phyloP scores from a whole-genome alignment of 495 filamentous ascomycete species.

The Patellaria atrata region DNA sequence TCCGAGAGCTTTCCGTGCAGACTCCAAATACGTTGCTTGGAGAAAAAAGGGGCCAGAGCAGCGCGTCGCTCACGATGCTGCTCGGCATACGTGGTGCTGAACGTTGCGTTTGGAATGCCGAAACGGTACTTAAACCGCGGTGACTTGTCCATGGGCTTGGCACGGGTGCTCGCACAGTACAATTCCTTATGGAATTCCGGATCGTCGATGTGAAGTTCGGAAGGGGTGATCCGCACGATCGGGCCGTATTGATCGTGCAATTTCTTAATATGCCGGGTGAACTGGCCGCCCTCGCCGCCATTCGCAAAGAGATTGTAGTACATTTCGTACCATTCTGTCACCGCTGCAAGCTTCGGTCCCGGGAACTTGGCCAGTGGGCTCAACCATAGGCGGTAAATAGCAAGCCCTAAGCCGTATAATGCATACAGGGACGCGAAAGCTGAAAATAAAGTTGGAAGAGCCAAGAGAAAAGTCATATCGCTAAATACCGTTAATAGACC shows the following conservation, averaged over 20 bases:
- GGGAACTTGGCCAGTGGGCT: conserved; percentile 8
- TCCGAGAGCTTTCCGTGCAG: too few relatives aligned
- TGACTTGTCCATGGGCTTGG: too few relatives aligned
- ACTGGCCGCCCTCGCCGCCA: too few relatives aligned
- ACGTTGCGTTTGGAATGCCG: not conserved
- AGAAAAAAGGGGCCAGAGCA: conserved; percentile 14
- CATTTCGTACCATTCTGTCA: conserved; percentile 8
- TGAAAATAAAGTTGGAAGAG: too few relatives aligned
- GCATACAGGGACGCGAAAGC: too few relatives aligned
- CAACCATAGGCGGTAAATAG: conserved; percentile 10
- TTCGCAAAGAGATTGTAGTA: too few relatives aligned
- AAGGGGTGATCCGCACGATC: conserved; percentile 20
- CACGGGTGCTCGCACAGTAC: conserved; percentile 10
- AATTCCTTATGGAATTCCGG: conserved; percentile 16
- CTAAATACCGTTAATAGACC: too few relatives aligned
- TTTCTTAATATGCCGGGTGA: too few relatives aligned
- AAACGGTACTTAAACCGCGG: too few relatives aligned
- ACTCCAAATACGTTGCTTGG: conserved; percentile 4
- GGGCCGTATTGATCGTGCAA: too few relatives aligned
- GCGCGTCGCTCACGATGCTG: conserved; percentile 8
- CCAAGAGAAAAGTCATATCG: too few relatives aligned
- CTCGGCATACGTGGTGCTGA: conserved; percentile 9
- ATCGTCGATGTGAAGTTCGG: conserved; percentile 24
- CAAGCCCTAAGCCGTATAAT: too few relatives aligned
- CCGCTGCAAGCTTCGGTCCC: conserved; percentile 9